Evolutionary conservation across 345 rosid species (phyloP).

Genomic region (Citrus australasica): DNA sequence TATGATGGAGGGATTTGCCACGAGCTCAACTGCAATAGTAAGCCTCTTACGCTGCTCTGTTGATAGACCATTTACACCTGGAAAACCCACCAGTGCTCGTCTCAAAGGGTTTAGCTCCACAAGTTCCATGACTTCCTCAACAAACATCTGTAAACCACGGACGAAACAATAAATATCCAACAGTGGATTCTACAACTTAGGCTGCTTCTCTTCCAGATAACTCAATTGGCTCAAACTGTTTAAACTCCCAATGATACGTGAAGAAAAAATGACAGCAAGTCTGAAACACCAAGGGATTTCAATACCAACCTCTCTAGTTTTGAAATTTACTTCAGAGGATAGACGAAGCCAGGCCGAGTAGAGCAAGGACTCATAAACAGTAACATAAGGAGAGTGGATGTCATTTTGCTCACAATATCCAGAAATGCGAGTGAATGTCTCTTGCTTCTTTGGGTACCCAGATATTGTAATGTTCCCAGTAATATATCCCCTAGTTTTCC

Average conservation of each 20-base stretch:
- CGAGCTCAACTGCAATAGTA: conserved; percentile 88
- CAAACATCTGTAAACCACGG: conserved; percentile 46
- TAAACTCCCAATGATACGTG: no score
- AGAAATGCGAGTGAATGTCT: conserved; percentile 75
- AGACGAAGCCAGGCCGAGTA: conserved; percentile 80
- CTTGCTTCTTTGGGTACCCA: conserved; percentile 74
- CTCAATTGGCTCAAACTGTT: neutral
- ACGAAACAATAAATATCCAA: neutral
- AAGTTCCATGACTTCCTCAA: conserved; percentile 87
- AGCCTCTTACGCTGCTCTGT: conserved; percentile 86
- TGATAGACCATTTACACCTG: conserved; percentile 82
- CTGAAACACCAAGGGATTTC: neutral
- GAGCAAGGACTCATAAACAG: conserved; percentile 67
- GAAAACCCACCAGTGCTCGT: conserved; percentile 69
- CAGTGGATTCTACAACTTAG: neutral
- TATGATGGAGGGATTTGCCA: conserved; percentile 87
- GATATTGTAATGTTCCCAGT: conserved; percentile 66
- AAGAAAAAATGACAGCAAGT: no score
- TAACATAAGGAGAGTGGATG: conserved; percentile 76
- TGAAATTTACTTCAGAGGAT: conserved; percentile 42
- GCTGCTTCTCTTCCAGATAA: neutral
- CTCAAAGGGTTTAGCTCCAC: conserved; percentile 61
- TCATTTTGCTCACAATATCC: conserved; percentile 82
- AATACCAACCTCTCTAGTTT: conserved; percentile 51
- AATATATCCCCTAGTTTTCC: conserved; percentile 78